Conservation (phyloP, 2,329 filamentous ascomycete species). For the Albifimbria verrucaria region DNA sequence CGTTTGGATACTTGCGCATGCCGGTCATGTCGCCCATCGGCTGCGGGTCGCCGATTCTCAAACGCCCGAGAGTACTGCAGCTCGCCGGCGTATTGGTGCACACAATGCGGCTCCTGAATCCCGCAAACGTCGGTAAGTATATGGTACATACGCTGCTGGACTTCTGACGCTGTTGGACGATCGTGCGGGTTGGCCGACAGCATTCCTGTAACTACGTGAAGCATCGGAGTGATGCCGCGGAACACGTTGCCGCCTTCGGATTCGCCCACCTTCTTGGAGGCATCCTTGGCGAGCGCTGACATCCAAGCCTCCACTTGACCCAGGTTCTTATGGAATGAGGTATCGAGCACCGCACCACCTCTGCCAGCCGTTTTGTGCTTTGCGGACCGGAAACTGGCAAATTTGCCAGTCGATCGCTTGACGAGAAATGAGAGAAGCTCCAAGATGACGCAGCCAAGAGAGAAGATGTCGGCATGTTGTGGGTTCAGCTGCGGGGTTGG, state of each 20-base stretch:
- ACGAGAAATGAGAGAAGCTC: conserved; percentile 68
- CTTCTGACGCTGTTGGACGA: conserved; percentile 49
- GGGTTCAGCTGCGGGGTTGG: conserved; percentile 45
- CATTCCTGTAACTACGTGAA: conserved; percentile 54
- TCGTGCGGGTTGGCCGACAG: conserved; percentile 48
- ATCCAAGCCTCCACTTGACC: conserved; percentile 70
- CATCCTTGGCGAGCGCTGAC: conserved; percentile 56
- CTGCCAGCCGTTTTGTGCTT: conserved; percentile 59
- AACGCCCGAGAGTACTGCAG: conserved; percentile 22
- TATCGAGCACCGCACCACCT: conserved; percentile 61
- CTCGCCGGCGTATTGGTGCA: conserved; percentile 43
- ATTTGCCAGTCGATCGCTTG: conserved; percentile 64
- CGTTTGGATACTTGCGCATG: conserved; percentile 11
- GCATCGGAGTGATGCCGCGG: conserved; percentile 47
- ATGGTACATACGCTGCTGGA: conserved; percentile 49
- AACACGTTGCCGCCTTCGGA: conserved; percentile 43
- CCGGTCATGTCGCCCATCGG: background rate
- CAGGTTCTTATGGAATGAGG: conserved; percentile 70
- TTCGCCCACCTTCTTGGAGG: conserved; percentile 39
- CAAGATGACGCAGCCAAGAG: conserved; percentile 68
- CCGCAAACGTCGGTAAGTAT: conserved; percentile 47
- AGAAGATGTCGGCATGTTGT: conserved; percentile 68
- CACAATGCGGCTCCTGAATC: conserved; percentile 50
- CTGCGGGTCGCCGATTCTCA: conserved; percentile 14
- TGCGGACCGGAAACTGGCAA: conserved; percentile 62